A percentile compares a stretch with the other conserved stretches of the same genome.
These are phyloP conservation scores for Fomitopsis pinicola DNA, from an alignment of 1,284 basidiomycete genomes.

Conservation along the genomic window DNA sequence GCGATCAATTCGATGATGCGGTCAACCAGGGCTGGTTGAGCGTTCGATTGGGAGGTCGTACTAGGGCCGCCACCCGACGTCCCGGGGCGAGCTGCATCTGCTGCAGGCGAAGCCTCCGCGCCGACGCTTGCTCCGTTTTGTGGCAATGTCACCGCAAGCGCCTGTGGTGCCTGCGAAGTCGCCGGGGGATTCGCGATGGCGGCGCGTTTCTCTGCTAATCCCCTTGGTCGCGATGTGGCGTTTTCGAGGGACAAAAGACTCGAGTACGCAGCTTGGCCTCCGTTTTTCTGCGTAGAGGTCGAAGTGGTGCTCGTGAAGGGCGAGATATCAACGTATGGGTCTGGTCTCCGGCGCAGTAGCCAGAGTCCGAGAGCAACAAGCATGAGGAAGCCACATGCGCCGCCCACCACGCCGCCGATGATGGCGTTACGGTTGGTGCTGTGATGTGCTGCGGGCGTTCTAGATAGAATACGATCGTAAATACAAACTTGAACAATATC, in stretches of 20 bases:
- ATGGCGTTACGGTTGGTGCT: slow-evolving; percentile 6
- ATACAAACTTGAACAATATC: no score
- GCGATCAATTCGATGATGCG: slow-evolving; percentile 21
- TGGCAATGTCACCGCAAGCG: neutral
- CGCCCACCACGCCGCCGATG: slow-evolving; percentile 10
- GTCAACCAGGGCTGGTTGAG: slow-evolving; percentile 9
- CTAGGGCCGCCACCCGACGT: neutral
- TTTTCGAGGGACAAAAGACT: neutral
- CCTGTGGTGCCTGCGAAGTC: neutral
- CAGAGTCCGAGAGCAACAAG: slow-evolving; percentile 5
- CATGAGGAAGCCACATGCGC: slow-evolving; percentile 4
- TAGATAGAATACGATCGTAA: neutral
- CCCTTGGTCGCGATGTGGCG: neutral
- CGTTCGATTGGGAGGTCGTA: neutral
- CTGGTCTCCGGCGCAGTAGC: slow-evolving; percentile 1
- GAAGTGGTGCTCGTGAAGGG: neutral
- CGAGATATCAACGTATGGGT: neutral
- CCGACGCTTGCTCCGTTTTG: no score
- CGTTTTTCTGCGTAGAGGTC: neutral
- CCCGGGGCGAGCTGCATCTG: neutral
- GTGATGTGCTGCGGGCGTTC: neutral
- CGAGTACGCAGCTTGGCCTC: neutral
- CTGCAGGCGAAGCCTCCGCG: neutral
- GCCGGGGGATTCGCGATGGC: neutral
- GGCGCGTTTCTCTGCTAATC: neutral